Evolutionary conservation across 768 basidiomycete species (phyloP).

Genomic region (Termitomyces sp.): DNA sequence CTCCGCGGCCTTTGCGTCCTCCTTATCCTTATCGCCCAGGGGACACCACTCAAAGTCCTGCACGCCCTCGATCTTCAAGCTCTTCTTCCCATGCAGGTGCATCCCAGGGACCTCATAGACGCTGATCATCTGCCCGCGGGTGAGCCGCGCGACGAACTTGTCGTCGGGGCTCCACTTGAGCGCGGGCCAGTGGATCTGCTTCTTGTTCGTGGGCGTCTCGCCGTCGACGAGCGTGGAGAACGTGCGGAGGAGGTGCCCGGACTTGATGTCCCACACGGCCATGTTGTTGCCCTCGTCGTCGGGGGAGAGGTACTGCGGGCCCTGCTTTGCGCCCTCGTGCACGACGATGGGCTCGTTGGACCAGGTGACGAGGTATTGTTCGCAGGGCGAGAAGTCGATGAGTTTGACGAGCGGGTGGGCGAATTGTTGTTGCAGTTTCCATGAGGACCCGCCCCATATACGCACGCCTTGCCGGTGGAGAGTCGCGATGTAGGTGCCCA

Average conservation of each 20-base stretch:
- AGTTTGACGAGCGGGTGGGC: constrained; percentile 94
- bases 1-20: constrained; percentile 43
- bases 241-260: constrained; percentile 86
- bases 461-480: constrained; percentile 94
- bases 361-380: constrained; percentile 96
- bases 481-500: constrained; percentile 92
- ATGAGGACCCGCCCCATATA: constrained; percentile 91
- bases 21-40: constrained; percentile 81
- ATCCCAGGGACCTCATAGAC: constrained; percentile 94
- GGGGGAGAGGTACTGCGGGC: constrained; percentile 80
- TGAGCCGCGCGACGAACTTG: constrained; percentile 86
- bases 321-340: constrained; percentile 73
- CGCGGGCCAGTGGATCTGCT: constrained; percentile 90
- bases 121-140: constrained; percentile 89
- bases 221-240: constrained; percentile 66
- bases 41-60: constrained; percentile 99
- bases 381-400: constrained; percentile 96
- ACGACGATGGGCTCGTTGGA: constrained; percentile 91
- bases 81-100: constrained; percentile 94
- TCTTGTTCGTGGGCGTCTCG: constrained; percentile 56
- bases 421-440: constrained; percentile 85
- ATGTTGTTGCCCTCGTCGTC: constrained; percentile 97
- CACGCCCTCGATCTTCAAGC: constrained; percentile 95
- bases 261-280: constrained; percentile 98
- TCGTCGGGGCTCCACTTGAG: constrained; percentile 98